These are phyloP conservation scores for Baorangia bicolor DNA, from an alignment of 768 basidiomycete species.

Conservation along the genomic window DNA sequence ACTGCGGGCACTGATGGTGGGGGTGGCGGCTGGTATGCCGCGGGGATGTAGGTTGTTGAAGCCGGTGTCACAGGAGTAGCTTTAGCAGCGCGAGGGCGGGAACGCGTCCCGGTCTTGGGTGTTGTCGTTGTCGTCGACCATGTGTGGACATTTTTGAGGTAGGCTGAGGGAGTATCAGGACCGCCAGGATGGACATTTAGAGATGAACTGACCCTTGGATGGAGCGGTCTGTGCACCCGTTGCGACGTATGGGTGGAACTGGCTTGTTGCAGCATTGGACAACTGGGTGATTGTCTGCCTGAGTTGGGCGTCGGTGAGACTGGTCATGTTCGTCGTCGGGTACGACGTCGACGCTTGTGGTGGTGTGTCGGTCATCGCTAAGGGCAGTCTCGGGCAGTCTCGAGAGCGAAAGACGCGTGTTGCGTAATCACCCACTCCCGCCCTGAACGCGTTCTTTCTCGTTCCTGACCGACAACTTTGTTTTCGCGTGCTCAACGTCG, in stretches of 20 bases:
- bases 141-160: slow-evolving; percentile 67
- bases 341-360: slow-evolving; percentile 30
- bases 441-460: neutral
- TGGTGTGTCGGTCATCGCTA: slow-evolving; percentile 31
- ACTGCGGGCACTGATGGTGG: slow-evolving; percentile 29
- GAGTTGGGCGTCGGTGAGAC: slow-evolving; percentile 62
- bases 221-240: slow-evolving; percentile 29
- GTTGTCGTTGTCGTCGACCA: slow-evolving; percentile 66
- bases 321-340: slow-evolving; percentile 36
- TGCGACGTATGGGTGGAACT: slow-evolving; percentile 35
- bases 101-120: slow-evolving; percentile 40
- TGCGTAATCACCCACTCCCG: slow-evolving; percentile 21
- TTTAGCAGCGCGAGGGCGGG: slow-evolving; percentile 36
- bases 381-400: neutral
- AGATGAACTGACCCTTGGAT: slow-evolving; percentile 27
- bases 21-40: slow-evolving; percentile 38
- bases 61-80: slow-evolving; percentile 40
- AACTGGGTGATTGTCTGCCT: slow-evolving; percentile 60
- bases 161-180: slow-evolving; percentile 40
- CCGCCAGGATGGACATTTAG: neutral
- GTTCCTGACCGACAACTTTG: neutral
- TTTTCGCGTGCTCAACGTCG: neutral
- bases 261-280: slow-evolving; percentile 38
- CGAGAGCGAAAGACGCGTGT: slow-evolving; percentile 18
- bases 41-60: slow-evolving; percentile 36